These are phyloP conservation scores for Diaporthe helianthi DNA, from an alignment of 2,329 filamentous ascomycete genomes.

Conservation along the genomic window DNA sequence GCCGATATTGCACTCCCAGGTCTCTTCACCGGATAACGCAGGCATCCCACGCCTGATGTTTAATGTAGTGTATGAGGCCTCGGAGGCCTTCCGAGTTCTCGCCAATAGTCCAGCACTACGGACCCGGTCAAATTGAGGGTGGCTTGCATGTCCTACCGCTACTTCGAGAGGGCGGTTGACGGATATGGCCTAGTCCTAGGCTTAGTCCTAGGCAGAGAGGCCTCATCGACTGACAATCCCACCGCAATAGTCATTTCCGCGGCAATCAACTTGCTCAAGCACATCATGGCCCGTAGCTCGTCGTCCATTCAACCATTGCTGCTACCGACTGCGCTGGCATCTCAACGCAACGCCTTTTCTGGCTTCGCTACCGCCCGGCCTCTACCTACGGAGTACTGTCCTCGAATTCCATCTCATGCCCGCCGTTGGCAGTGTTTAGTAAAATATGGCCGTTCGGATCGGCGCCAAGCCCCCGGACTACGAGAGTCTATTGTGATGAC, in stretches of 20 bases:
- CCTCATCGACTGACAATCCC: slow-evolving; percentile 13
- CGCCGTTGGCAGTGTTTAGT: slow-evolving; percentile 5
- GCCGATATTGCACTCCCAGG: slow-evolving; percentile 20
- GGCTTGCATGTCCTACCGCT: slow-evolving; percentile 22
- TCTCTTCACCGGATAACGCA: background rate
- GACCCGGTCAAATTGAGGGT: slow-evolving; percentile 16
- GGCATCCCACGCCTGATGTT: slow-evolving; percentile 11
- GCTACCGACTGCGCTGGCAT: background rate
- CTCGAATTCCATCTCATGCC: slow-evolving; percentile 8
- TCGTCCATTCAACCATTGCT: background rate
- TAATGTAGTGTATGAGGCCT: slow-evolving; percentile 23
- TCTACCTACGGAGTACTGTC: background rate
- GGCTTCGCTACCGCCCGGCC: background rate
- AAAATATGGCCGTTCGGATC: slow-evolving; percentile 17
- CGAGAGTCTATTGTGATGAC: slow-evolving; percentile 16
- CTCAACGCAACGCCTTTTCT: background rate
- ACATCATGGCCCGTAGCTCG: background rate
- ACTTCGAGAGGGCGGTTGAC: slow-evolving; percentile 12
- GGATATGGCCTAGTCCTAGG: slow-evolving; percentile 15
- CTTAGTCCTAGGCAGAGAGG: slow-evolving; percentile 17
- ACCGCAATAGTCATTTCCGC: slow-evolving; percentile 18
- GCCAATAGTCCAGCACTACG: slow-evolving; percentile 16
- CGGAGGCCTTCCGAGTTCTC: slow-evolving; percentile 10
- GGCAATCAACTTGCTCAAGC: slow-evolving; percentile 23
- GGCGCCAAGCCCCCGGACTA: slow-evolving; percentile 18